Percentiles rank a stretch among this genome's conserved stretches.
Conservation (phyloP, 2,329 filamentous ascomycete genomes). For the Thielaviopsis ethacetica region DNA sequence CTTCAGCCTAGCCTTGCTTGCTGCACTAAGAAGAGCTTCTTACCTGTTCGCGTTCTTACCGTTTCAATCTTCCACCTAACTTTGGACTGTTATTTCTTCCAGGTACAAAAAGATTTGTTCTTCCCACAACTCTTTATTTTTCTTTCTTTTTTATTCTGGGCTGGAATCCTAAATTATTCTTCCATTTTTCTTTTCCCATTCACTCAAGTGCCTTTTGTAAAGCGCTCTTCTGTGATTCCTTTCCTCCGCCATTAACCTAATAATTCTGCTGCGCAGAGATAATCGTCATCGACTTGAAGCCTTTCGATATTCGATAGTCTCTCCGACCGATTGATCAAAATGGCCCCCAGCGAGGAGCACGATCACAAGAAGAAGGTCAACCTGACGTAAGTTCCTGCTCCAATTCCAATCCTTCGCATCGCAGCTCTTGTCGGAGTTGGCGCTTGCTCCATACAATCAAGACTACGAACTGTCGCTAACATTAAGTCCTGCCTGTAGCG, state of each 20-base stretch:
- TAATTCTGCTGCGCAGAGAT: constrained; percentile 11
- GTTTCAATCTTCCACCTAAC: not conserved
- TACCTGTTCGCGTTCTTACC: not conserved
- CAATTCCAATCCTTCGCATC: not conserved
- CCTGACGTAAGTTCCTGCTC: constrained; percentile 45
- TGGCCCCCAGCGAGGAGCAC: constrained; percentile 46
- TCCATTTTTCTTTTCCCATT: not conserved
- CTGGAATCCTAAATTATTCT: not conserved
- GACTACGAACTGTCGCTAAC: constrained; percentile 21
- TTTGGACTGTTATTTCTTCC: not conserved
- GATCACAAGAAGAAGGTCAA: constrained; percentile 73
- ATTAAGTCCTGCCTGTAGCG: constrained; percentile 33
- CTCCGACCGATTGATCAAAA: constrained; percentile 28
- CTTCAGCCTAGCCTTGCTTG: not conserved
- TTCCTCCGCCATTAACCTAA: constrained; percentile 1
- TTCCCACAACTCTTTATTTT: not conserved
- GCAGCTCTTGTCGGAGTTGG: not conserved
- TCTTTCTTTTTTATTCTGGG: not conserved
- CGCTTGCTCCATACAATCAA: not conserved
- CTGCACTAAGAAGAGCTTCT: not conserved
- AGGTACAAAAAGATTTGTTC: not conserved
- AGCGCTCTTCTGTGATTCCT: not conserved
- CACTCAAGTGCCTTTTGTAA: not conserved
- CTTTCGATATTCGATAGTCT: not conserved
- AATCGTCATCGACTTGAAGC: not conserved